These are phyloP conservation scores for Hippophae tibetana DNA, from an alignment of 306 rosid genomes.

Conservation along the genomic window DNA sequence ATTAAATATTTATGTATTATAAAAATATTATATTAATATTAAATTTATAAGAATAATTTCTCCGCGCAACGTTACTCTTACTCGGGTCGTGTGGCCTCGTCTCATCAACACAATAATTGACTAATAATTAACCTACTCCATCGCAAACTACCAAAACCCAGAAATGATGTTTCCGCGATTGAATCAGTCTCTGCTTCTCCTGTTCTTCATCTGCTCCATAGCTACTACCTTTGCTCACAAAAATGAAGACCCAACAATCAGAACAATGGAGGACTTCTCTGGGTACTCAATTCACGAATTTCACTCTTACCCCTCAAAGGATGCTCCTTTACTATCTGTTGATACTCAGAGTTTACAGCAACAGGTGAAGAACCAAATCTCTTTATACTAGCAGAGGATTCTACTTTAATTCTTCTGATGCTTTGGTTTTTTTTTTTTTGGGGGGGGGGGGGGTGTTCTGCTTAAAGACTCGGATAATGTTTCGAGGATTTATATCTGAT, in stretches of 20 bases:
- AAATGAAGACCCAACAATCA: conserved; percentile 53
- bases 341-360: conserved; percentile 57
- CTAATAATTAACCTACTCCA: too few relatives aligned
- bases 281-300: conserved; percentile 68
- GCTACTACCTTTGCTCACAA: conserved; percentile 29
- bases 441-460: neutral
- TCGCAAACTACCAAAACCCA: neutral
- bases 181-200: conserved; percentile 12
- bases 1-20: too few relatives aligned
- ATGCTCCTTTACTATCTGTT: conserved; percentile 42
- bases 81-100: too few relatives aligned
- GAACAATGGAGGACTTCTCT: conserved; percentile 79
- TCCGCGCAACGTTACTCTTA: too few relatives aligned
- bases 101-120: too few relatives aligned
- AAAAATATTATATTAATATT: too few relatives aligned
- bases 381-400: neutral
- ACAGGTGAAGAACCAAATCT: conserved; percentile 37
- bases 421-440: neutral
- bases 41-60: too few relatives aligned
- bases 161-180: conserved; percentile 20
- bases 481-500: neutral
- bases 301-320: conserved; percentile 24
- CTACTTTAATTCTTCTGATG: neutral
- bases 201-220: conserved; percentile 25
- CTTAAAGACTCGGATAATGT: neutral